Base-by-base conservation (phyloP, 495 filamentous ascomycete genomes). In the Neurospora sp. region DNA sequence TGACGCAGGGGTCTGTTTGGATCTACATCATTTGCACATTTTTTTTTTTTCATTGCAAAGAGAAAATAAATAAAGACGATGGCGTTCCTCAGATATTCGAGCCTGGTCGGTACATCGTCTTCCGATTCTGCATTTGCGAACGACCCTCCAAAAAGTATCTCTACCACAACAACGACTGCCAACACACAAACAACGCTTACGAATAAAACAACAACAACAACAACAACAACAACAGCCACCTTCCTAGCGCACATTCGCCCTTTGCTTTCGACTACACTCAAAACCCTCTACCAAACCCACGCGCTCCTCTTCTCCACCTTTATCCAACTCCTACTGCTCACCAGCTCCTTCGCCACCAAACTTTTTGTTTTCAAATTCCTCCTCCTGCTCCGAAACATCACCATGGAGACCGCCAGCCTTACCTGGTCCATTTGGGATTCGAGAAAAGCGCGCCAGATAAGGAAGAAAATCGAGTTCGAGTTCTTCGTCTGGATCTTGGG, bases 391-490 rank as follows among this genome's bases (percentile, higher is more conserved):
- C 27, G 27, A 31, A 31, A 31, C 27, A 61, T 27, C 65, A 40
- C 71, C 22, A 27, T 41, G 44, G 71, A 27, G 14, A 61, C 71
- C 1, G 61, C 45, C 10, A 7, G 8, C 16, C 4, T 72, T 9
- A 47, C 70, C 8, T 75, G 72, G 68, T 61, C 39, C 0, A 42
- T 79, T 10, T 85, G 84, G 84, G 73, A 83, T 69, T 18, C 78
- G 71, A 41, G 71, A 41, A 70, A 65, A 22, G 71, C 76, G 3
- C 74, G 75, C 39, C 78, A 75, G 0, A 69, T 86, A 42, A 73
- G 80, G 69, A 85, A 79, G 71, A 82, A 82, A 72, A 38, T 85
- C 69, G 80, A 81, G 59, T 83, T 82, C 42, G 84, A 86, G 75
- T 77, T 86, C 38, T 81, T 82, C 68, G 76, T 80, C 6, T 74